These are phyloP conservation scores for Trametes villosa DNA, from an alignment of 768 basidiomycete genomes.

Conservation along the genomic window DNA sequence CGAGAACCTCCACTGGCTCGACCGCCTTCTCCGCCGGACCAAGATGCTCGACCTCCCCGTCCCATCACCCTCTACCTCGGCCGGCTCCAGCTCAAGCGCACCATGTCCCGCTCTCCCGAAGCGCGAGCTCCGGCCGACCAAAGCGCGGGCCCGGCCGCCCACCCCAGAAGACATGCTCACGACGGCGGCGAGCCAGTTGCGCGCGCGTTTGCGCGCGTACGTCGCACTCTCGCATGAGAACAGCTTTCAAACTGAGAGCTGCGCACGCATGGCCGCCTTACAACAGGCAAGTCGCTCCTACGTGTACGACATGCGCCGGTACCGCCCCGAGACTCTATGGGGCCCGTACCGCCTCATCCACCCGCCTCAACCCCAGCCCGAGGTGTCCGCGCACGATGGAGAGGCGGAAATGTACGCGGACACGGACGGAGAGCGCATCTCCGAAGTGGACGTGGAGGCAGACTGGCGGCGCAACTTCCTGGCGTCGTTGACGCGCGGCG, in stretches of 20 bases:
- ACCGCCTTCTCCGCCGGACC: conserved; percentile 43
- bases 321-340: conserved; percentile 53
- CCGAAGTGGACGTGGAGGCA: too few species aligned
- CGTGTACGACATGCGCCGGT: conserved; percentile 70
- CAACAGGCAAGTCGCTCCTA: conserved; percentile 56
- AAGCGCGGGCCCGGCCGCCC: not conserved
- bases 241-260: conserved; percentile 28
- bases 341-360: conserved; percentile 53
- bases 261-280: conserved; percentile 34
- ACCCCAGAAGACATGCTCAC: not conserved
- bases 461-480: too few species aligned
- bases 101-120: not conserved
- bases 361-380: conserved; percentile 10
- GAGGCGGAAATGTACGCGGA: not conserved
- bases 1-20: conserved; percentile 51
- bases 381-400: not conserved
- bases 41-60: conserved; percentile 28
- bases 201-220: conserved; percentile 52
- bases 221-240: conserved; percentile 49
- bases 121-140: not conserved
- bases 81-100: conserved; percentile 1
- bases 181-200: conserved; percentile 34
- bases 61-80: not conserved
- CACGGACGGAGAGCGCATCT: not conserved
- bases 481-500: too few species aligned